A percentile compares a stretch with the other conserved stretches of the same genome.
Conservation (phyloP, 768 basidiomycete species). For the Tricholoma saponaceum region DNA sequence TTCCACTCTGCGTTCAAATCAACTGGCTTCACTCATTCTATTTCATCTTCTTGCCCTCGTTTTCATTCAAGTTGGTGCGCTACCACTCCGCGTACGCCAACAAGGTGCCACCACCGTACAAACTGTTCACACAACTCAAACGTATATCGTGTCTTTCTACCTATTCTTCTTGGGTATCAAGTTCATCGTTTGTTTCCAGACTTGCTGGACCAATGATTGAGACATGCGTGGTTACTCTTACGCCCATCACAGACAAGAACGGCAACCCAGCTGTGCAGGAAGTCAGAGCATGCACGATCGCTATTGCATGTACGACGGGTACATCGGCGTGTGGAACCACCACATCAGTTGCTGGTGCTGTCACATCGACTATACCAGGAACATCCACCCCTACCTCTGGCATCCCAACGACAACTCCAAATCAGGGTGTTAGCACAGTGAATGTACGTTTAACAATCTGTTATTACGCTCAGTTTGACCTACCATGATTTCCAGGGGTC, state of each 20-base stretch:
- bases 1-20: constrained; percentile 24
- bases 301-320: constrained; percentile 21
- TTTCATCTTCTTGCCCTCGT: constrained; percentile 34
- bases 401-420: constrained; percentile 7
- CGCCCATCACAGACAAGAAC: constrained; percentile 44
- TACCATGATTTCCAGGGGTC: neutral
- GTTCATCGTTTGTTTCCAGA: constrained; percentile 25
- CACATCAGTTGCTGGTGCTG: constrained; percentile 1
- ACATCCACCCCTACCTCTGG: constrained; percentile 12
- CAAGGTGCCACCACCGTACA: constrained; percentile 34
- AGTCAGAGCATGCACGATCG: constrained; percentile 47
- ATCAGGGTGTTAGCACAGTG: neutral
- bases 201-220: constrained; percentile 47
- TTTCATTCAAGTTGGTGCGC: constrained; percentile 28
- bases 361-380: constrained; percentile 3
- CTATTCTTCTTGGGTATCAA: constrained; percentile 1
- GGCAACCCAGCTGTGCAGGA: constrained; percentile 50
- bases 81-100: constrained; percentile 33
- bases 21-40: constrained; percentile 32
- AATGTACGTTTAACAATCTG: neutral
- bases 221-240: constrained; percentile 58
- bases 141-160: constrained; percentile 33
- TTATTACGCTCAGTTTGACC: neutral
- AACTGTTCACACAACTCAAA: constrained; percentile 39
- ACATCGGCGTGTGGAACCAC: constrained; percentile 13